Evolutionary conservation across 768 basidiomycete genomes (phyloP).

Genomic region (Psilocybe cubensis): DNA sequence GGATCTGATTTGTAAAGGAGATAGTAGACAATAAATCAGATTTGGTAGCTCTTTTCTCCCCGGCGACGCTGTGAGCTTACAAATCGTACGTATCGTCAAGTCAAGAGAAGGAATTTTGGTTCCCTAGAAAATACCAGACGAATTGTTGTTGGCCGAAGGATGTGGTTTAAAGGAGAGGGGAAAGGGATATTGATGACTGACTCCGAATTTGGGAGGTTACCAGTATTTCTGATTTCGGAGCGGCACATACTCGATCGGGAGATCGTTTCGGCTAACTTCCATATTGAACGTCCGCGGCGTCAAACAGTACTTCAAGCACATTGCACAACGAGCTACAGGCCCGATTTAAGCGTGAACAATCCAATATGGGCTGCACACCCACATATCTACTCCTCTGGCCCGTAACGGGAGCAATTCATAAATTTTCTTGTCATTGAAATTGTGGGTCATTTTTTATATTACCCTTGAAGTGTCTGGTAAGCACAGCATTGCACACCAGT

Average conservation of each 20-base stretch:
- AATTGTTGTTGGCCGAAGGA: neutral
- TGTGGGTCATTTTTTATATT: no score
- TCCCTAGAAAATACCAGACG: neutral
- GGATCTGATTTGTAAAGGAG: neutral
- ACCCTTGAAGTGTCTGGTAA: no score
- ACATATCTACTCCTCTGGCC: neutral
- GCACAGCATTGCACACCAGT: no score
- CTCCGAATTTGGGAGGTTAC: slow-evolving; percentile 12
- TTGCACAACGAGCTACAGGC: slow-evolving; percentile 9
- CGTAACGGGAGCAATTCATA: no score
- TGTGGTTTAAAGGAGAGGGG: slow-evolving; percentile 7
- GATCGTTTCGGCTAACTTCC: slow-evolving; percentile 21
- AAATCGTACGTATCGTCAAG: neutral
- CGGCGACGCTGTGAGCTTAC: neutral
- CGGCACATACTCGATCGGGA: slow-evolving; percentile 28
- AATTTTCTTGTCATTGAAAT: no score
- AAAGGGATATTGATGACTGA: neutral
- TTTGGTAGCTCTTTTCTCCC: neutral
- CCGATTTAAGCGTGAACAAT: slow-evolving; percentile 11
- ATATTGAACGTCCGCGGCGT: slow-evolving; percentile 22
- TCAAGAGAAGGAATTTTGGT: neutral
- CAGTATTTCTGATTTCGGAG: slow-evolving; percentile 28
- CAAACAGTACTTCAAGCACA: no score
- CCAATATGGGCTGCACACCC: neutral
- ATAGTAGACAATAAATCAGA: neutral